Base-by-base conservation (phyloP, 805 yeast genomes). In the Myxozyma geophila region DNA sequence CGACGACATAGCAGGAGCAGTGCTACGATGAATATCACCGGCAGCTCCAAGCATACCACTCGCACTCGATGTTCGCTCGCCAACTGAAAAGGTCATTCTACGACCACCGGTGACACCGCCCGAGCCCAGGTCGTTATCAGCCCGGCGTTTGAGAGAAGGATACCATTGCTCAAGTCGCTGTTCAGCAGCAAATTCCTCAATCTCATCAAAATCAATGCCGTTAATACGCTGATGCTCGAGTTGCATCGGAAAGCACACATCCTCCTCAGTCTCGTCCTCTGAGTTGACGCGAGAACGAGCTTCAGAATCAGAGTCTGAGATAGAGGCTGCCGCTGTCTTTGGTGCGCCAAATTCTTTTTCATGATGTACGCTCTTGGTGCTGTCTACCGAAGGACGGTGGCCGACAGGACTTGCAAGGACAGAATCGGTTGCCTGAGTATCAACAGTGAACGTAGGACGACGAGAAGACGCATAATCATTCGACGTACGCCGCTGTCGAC, bases 171-270 rank as follows among this genome's bases (percentile, higher is more conserved):
- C 72, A 19, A 59, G 88, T 12, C 66, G 28, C 54, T 67, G 69
- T 33, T 36, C 61, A 21, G 68, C 69, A 13, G 68, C 85, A 72
- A 88, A 90, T 70, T 89, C 95, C 63, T 90, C 97, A 69, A 93
- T 83, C 72, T 92, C 98, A 72, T 86, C 91, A 72, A 93, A 91
- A 76, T 93, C 97, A 69, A 95, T 90, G 17, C 96, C 97, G 64
- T 86, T 86, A 28, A 62, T 62, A 49, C 84, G 69, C 33, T 58
- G 62, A 56, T 84, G 79, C 13, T 81, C 79, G 61, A 82, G 85
- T 64, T 87, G 88, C 90, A 91, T 88, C 1, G 98, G 98, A 77
- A 92, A 92, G 80, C 98, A 93, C 51, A 93, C 99, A 82, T 93
- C 98, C 74, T 91, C 97, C 72, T 93, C 98, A 0, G 97, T 91